Conservation (phyloP, 148 eudicot genomes). For the Rhododendron kiyosumense region DNA sequence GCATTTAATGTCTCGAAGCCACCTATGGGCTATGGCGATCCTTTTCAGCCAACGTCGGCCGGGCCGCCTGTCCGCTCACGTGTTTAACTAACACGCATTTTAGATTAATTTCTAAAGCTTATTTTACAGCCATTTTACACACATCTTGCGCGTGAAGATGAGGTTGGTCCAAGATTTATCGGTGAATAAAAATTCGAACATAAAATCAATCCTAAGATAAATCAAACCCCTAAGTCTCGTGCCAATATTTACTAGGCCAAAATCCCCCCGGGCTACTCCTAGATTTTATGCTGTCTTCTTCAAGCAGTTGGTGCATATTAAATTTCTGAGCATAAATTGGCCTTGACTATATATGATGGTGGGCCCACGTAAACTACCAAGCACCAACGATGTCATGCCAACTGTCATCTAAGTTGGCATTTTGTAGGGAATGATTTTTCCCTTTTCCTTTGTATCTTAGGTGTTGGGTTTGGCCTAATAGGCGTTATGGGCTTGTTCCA, state of each 20-base stretch:
- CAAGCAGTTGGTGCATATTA: background rate
- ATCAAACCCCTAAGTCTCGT: background rate
- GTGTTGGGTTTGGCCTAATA: too few species aligned
- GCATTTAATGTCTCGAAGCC: background rate
- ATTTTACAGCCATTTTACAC: too few species aligned
- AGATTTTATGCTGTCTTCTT: background rate
- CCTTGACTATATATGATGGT: background rate
- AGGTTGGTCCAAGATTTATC: too few species aligned
- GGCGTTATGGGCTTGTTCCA: too few species aligned
- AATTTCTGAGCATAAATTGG: background rate
- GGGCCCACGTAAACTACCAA: background rate
- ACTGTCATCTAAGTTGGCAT: background rate
- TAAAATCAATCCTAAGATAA: too few species aligned
- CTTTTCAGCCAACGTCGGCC: background rate
- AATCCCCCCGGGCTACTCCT: background rate
- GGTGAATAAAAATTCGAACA: too few species aligned
- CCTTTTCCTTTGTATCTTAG: too few species aligned
- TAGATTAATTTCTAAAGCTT: too few species aligned
- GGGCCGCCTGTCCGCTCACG: too few species aligned
- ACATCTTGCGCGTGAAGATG: accelerated
- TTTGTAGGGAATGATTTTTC: background rate
- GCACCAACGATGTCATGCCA: background rate
- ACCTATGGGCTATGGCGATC: background rate
- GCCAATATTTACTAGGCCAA: background rate
- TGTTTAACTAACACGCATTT: too few species aligned